Evolutionary conservation across 805 yeast species (phyloP).

Genomic region (Yarrowia sp.): DNA sequence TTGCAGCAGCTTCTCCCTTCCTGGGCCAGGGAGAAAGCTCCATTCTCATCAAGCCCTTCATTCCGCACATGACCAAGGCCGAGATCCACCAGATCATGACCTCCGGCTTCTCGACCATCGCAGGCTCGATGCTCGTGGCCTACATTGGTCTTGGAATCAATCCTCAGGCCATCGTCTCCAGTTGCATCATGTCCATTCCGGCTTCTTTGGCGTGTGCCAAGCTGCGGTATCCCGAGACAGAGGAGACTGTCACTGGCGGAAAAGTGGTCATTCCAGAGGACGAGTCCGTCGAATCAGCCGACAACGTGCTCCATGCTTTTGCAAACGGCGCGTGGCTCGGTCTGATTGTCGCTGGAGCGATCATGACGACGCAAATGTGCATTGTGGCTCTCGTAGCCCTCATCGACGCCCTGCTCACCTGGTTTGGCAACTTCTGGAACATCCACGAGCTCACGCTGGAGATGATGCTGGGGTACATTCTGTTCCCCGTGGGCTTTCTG

Average conservation of each 20-base stretch:
- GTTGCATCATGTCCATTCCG: conserved; percentile 69
- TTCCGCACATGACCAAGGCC: conserved; percentile 57
- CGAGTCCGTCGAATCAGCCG: conserved; percentile 43
- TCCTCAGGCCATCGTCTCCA: conserved; percentile 60
- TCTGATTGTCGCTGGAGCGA: conserved; percentile 53
- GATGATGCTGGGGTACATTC: conserved; percentile 54
- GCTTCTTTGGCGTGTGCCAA: conserved; percentile 62
- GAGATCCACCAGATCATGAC: conserved; percentile 62
- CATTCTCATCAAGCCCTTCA: conserved; percentile 55
- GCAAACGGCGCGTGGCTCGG: conserved; percentile 61
- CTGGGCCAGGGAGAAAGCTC: conserved; percentile 67
- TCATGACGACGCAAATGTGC: conserved; percentile 57
- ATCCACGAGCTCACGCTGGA: conserved; percentile 53
- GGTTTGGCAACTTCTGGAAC: conserved; percentile 65
- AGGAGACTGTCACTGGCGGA: conserved; percentile 52
- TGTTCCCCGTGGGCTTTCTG: conserved; percentile 59
- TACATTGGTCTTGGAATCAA: conserved; percentile 62
- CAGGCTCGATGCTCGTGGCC: conserved; percentile 62
- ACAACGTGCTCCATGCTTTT: conserved; percentile 57
- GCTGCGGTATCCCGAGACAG: conserved; percentile 58
- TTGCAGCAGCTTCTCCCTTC: conserved; percentile 66
- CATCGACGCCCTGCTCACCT: conserved; percentile 53
- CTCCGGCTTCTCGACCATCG: conserved; percentile 64
- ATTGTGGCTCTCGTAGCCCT: conserved; percentile 59
- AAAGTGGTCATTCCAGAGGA: conserved; percentile 48